Conservation (phyloP, 768 basidiomycete species). For the Leccinellum luteum region DNA sequence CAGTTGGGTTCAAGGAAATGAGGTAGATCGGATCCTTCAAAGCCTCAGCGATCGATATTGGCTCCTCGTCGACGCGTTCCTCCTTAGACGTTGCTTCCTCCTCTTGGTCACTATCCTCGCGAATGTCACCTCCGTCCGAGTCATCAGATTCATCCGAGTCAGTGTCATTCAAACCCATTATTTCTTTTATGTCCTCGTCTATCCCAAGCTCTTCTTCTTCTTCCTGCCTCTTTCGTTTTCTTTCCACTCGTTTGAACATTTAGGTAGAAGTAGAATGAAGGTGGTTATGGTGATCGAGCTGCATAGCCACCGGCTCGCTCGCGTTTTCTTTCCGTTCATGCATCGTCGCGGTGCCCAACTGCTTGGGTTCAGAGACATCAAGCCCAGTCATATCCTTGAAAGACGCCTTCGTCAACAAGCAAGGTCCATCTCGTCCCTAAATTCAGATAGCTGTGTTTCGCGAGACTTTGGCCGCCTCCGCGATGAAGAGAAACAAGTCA, state of each 20-base stretch:
- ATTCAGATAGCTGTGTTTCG: neutral
- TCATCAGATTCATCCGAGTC: constrained; percentile 66
- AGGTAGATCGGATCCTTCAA: constrained; percentile 63
- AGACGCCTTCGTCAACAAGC: constrained; percentile 2
- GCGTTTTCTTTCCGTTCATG: constrained; percentile 31
- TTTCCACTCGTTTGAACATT: constrained; percentile 83
- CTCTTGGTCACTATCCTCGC: constrained; percentile 25
- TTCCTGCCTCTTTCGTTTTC: constrained; percentile 55
- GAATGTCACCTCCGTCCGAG: constrained; percentile 19
- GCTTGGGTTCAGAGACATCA: constrained; percentile 17
- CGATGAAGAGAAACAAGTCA: constrained; percentile 9
- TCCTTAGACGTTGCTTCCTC: constrained; percentile 26
- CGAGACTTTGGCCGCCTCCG: neutral
- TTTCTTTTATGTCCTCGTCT: constrained; percentile 60
- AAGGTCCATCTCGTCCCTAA: constrained; percentile 2
- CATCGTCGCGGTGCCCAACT: constrained; percentile 22
- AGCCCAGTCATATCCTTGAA: constrained; percentile 10
- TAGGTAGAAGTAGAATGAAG: neutral
- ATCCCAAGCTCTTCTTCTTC: constrained; percentile 65
- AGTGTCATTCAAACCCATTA: constrained; percentile 68
- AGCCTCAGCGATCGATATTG: constrained; percentile 56
- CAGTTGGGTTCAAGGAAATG: constrained; percentile 51
- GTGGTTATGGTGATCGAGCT: neutral
- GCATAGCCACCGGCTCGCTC: constrained; percentile 24
- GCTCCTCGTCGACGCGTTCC: constrained; percentile 31